These are phyloP conservation scores for Agarophyton chilense DNA, from an alignment of 23 red algal genomes.

Conservation along the genomic window DNA sequence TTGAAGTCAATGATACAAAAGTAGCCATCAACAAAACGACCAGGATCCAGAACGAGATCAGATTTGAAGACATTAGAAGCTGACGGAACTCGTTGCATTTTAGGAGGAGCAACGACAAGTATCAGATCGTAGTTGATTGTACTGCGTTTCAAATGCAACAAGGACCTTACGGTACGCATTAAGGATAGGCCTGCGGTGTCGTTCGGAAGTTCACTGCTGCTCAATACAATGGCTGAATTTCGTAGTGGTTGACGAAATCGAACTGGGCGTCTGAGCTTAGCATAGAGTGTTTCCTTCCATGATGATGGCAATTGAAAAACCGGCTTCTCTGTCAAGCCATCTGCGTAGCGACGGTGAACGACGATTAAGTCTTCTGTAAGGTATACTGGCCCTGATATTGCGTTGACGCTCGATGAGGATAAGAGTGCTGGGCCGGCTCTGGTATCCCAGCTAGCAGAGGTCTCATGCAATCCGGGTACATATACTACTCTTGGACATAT, in stretches of 20 bases:
- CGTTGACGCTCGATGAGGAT: constrained; percentile 38
- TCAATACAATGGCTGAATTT: constrained; percentile 45
- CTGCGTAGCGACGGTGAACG: constrained; percentile 56
- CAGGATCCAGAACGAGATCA: constrained; percentile 40
- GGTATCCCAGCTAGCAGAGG: constrained; percentile 36
- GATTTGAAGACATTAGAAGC: constrained; percentile 17
- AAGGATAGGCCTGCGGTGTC: constrained; percentile 28
- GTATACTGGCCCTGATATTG: constrained; percentile 49
- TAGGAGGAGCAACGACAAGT: constrained; percentile 53
- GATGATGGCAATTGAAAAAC: constrained; percentile 43
- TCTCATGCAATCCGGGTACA: constrained; percentile 61
- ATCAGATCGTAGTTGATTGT: constrained; percentile 42
- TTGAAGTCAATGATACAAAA: constrained; percentile 53
- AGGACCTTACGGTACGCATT: constrained; percentile 56
- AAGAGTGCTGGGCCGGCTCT: constrained; percentile 22
- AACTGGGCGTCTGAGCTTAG: constrained; percentile 31
- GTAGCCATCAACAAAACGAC: constrained; percentile 52
- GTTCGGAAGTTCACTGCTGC: constrained; percentile 67
- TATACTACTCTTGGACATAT: constrained; percentile 64
- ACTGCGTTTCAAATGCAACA: constrained; percentile 47
- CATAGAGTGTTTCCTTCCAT: constrained; percentile 51
- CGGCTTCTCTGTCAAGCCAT: constrained; percentile 62
- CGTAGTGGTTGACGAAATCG: constrained; percentile 43
- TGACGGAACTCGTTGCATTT: constrained; percentile 65
- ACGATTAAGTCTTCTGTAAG: constrained; percentile 45